Percentiles rank a stretch among this genome's conserved stretches.
phyloP scores from a whole-genome alignment of 441 rosid species.

The Breynia disticha region DNA sequence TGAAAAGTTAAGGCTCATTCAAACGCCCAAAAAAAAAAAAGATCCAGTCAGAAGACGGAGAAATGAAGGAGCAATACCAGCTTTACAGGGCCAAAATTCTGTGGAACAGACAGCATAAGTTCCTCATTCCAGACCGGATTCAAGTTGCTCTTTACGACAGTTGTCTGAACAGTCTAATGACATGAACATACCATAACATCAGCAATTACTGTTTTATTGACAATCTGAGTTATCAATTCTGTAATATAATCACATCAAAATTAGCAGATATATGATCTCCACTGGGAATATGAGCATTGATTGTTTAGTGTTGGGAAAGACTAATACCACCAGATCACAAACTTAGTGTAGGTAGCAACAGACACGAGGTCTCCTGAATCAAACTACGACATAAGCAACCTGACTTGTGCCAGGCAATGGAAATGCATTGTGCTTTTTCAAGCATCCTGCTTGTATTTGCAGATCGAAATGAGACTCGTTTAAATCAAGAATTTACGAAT shows the following conservation, averaged over 20 bases:
- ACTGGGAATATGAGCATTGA: too few relatives aligned
- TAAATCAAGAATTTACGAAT: not conserved
- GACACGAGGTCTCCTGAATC: too few relatives aligned
- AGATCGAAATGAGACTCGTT: not conserved
- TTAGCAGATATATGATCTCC: too few relatives aligned
- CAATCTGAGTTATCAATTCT: not conserved
- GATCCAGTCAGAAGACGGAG: not conserved
- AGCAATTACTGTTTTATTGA: constrained; percentile 3
- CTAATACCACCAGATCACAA: too few relatives aligned
- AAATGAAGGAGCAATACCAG: constrained; percentile 35
- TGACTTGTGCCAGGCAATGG: too few relatives aligned
- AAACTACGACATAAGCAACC: too few relatives aligned
- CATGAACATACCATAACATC: constrained; percentile 15
- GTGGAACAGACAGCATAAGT: constrained; percentile 84
- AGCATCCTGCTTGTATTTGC: too few relatives aligned
- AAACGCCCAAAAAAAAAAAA: not conserved
- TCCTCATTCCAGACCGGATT: constrained; percentile 92
- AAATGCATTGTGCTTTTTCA: too few relatives aligned
- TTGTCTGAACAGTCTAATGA: constrained; percentile 59
- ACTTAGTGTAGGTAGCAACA: too few relatives aligned
- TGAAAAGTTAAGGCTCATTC: not conserved
- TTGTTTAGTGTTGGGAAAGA: too few relatives aligned
- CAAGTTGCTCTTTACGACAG: constrained; percentile 62
- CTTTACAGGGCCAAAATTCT: constrained; percentile 59
- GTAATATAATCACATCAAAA: not conserved